Base-by-base conservation (phyloP, 441 rosid genomes). In the Viola pubescens region DNA sequence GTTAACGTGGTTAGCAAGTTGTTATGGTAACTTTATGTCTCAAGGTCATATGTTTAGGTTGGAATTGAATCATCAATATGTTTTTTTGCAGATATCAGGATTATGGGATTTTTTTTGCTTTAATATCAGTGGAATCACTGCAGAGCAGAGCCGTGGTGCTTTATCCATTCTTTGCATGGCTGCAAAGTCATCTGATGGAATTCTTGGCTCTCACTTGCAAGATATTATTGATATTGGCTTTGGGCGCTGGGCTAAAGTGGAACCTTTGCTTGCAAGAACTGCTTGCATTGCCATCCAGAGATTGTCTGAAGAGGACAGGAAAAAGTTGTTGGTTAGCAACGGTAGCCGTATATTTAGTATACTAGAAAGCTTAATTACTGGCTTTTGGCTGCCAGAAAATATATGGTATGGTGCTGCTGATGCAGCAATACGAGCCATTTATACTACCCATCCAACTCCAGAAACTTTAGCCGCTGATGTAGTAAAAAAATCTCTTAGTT, bases 161-260 rank as follows among this genome's bases (percentile, higher is more conserved):
- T 81, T 94, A 65, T 84, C 87, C 65, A 77, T 94, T 60, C 84
- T 94, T 65, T 88, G 97, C 81, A 94, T 94, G 99, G 99, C 97
- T 64, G 97, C 99, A 76, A 94, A 85, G 73, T 80, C 88, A 9
- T 88, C 97, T 41, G 42, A 82, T 67, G 76, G 81, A 66, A 58
- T 94, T 80, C 91, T 90, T 68, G 77, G 97, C 57, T 80, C 88
- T 19, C 97, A 94, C 77, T 74, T 94, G 62, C 98, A 94, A 68
- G 99, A 94, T 62, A 87, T 94, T 62, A 84, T 91, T 68, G 99
- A 94, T 73, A 94, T 94, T 68, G 99, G 99, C 50, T 94, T 94
- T 78, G 99, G 99, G 56, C 92, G 99, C 56, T 91, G 99, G 99
- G 98, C 98, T 8, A 94, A 91, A 84, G 83, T 84, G 54, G 99